A percentile compares a stretch with the other conserved stretches of the same genome.
These are phyloP conservation scores for Moesziomyces sp. DNA, from an alignment of 1,284 basidiomycete genomes.

Conservation along the genomic window DNA sequence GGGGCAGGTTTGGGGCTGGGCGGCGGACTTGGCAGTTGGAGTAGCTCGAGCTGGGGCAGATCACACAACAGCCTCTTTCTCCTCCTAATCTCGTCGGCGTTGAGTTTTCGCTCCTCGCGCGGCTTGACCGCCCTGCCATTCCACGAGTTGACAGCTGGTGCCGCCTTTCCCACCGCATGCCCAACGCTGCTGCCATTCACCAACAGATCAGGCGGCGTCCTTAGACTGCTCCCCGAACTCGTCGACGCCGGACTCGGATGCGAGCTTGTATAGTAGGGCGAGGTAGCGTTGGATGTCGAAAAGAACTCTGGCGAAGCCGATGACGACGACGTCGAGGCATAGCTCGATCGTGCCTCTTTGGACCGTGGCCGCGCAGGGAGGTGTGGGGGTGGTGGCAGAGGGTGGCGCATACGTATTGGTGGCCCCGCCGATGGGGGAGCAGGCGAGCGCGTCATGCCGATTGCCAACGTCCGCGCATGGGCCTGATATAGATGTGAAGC, in stretches of 20 bases:
- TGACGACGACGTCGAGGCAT: background rate
- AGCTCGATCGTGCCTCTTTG: no score
- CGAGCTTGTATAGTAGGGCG: constrained; percentile 26
- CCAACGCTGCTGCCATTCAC: constrained; percentile 37
- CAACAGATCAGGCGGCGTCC: constrained; percentile 56
- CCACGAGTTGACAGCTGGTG: constrained; percentile 28
- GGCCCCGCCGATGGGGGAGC: constrained; percentile 12
- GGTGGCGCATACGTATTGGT: constrained; percentile 31
- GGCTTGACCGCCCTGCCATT: constrained; percentile 26
- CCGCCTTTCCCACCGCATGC: constrained; percentile 2
- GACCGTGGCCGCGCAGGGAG: background rate
- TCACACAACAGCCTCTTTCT: constrained; percentile 10
- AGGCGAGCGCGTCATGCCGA: background rate
- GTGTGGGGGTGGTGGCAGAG: constrained; percentile 5
- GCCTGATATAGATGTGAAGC: no score
- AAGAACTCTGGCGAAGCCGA: constrained; percentile 3
- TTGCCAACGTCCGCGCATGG: no score
- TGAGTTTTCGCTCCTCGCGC: constrained; percentile 2
- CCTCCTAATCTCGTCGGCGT: constrained; percentile 14
- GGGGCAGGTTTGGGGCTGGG: constrained; percentile 12
- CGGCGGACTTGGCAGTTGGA: constrained; percentile 30
- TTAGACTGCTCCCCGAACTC: constrained; percentile 19
- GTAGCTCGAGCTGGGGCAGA: background rate
- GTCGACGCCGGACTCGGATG: constrained; percentile 25
- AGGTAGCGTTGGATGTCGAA: constrained; percentile 3